Base-by-base conservation (phyloP, 768 basidiomycete species). In the Galerina marginata region DNA sequence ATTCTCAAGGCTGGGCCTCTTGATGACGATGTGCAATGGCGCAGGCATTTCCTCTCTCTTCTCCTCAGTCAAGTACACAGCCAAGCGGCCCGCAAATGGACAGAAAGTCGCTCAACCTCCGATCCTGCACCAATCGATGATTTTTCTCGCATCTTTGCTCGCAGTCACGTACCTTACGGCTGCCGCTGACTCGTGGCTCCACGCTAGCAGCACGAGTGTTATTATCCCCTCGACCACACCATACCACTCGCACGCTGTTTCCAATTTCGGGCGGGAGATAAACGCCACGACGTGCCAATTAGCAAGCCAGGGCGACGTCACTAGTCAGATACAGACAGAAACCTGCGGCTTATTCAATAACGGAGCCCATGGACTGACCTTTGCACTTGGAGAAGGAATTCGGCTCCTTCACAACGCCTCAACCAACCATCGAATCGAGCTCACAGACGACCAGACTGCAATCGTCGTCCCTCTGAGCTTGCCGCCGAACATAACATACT, bases 181-280 rank as follows among this genome's bases (percentile, higher is more conserved):
- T 12, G 44, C 23, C 11, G 55, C 55, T 6, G 55, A 56, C 23
- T 33, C 55, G 14, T 56, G 55, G 55, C 45, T 56, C 4, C 55
- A 56, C 36, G 55, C 55, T 9, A 56, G 44, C 33, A 56, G 55
- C 44, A 47, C 7, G 4, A 47, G 29, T 9, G 11, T 38, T 14
- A 14, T 20, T 36, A 56, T 56, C 11, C 29, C 55, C 3, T 46
- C 44, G 9, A 39, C 14, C 26, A 16, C 25, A 7, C 43, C 55
- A 2, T 56, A 44, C 54, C 6, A 2, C 6, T 36, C 33, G 6
- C 3, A 23, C 9, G 55, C 29, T 9, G 9, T 6, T 10, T 11
- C 44, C n/a, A 15, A 46, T 33, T 38, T 56, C 20, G 55, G 44
- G 5, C 55, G 55, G 4, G 45, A 46, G n/a, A 46, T 56, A 23